Conservation (phyloP, 345 rosid species). For the Brassica rapa region DNA sequence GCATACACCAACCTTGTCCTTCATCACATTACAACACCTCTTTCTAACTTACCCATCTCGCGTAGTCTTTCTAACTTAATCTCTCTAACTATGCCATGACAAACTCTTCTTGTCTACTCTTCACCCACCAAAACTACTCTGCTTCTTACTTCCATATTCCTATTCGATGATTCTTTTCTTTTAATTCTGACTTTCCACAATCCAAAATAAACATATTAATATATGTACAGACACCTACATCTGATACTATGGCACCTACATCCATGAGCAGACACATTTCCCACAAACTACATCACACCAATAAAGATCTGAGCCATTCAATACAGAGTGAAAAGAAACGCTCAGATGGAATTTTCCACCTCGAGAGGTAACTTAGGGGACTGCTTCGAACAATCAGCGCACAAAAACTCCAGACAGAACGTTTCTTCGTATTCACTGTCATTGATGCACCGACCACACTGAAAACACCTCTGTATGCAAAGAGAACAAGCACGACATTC, state of each 20-base stretch:
- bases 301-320: conserved; percentile 35
- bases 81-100: background rate
- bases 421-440: conserved; percentile 84
- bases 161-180: background rate
- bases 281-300: conserved; percentile 30
- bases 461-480: conserved; percentile 75
- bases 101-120: background rate
- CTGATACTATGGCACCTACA: background rate
- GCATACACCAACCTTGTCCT: background rate
- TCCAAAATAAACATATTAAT: background rate
- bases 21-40: background rate
- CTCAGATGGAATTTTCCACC: conserved; percentile 31
- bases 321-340: conserved; percentile 19
- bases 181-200: background rate
- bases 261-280: conserved; percentile 15
- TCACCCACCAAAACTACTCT: background rate
- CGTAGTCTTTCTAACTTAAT: background rate
- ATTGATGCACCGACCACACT: conserved; percentile 87
- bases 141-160: background rate
- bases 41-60: too few relatives aligned
- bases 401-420: conserved; percentile 72
- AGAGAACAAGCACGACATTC: conserved; percentile 84
- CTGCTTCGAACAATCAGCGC: conserved; percentile 61
- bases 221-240: background rate
- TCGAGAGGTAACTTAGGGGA: conserved; percentile 33